Evolutionary conservation across 2,329 filamentous ascomycete genomes (phyloP).

Genomic region (Nothophoma quercina): DNA sequence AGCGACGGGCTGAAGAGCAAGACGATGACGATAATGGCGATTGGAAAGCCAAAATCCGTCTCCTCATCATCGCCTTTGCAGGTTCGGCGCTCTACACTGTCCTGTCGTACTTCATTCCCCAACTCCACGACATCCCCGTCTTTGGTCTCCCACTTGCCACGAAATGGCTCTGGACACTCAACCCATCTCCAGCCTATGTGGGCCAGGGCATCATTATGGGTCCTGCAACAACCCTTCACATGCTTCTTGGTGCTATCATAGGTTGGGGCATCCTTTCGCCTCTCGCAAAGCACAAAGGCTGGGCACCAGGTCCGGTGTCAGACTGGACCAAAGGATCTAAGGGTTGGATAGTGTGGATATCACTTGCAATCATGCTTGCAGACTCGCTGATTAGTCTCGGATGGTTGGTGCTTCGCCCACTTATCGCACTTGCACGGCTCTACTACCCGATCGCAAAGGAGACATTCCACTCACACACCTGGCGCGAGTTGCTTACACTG

Average conservation of each 20-base stretch:
- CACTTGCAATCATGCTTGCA: slow-evolving; percentile 93
- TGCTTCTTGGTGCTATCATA: slow-evolving; percentile 87
- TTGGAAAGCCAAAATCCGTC: slow-evolving; percentile 69
- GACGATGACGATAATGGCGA: slow-evolving; percentile 52
- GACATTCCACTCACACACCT: slow-evolving; percentile 41
- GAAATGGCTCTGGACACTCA: slow-evolving; percentile 93
- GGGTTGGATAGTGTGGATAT: slow-evolving; percentile 98
- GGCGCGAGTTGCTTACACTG: slow-evolving; percentile 45
- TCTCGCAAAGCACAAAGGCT: slow-evolving; percentile 81
- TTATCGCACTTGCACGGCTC: slow-evolving; percentile 57
- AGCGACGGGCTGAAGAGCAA: slow-evolving; percentile 29
- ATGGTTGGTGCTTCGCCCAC: slow-evolving; percentile 74
- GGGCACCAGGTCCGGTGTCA: slow-evolving; percentile 85
- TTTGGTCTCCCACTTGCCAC: slow-evolving; percentile 77
- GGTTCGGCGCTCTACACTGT: slow-evolving; percentile 72
- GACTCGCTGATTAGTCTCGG: slow-evolving; percentile 89
- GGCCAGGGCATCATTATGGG: slow-evolving; percentile 99
- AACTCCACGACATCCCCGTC: slow-evolving; percentile 84
- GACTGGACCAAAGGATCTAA: slow-evolving; percentile 95
- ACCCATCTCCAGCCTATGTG: slow-evolving; percentile 95
- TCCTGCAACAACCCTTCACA: slow-evolving; percentile 90
- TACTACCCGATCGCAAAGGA: slow-evolving; percentile 48
- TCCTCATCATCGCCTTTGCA: slow-evolving; percentile 66
- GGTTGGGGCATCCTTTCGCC: slow-evolving; percentile 94
- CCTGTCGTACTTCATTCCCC: slow-evolving; percentile 86